Percentiles rank a stretch among this genome's conserved stretches.
phyloP scores from a whole-genome alignment of 345 rosid genomes.

The Cardamine occulta region DNA sequence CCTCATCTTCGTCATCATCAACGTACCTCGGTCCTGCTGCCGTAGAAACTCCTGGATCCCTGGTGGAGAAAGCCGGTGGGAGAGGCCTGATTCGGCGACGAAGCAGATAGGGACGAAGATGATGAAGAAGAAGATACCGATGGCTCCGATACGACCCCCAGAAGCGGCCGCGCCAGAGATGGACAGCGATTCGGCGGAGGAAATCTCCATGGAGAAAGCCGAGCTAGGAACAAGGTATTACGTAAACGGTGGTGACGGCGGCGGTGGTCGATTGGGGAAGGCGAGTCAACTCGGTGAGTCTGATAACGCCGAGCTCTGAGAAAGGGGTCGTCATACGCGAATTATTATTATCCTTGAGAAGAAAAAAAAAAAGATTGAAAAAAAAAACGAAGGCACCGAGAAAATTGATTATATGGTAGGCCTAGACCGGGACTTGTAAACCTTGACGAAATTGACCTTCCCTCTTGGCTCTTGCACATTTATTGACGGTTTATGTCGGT shows the following conservation, averaged over 20 bases:
- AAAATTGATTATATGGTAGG: constrained; percentile 10
- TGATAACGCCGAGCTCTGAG: constrained; percentile 32
- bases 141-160: constrained; percentile 39
- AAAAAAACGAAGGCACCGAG: constrained; percentile 17
- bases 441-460: constrained; percentile 21
- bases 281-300: constrained; percentile 46
- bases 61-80: constrained; percentile 34
- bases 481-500: constrained; percentile 41
- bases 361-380: background rate
- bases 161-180: constrained; percentile 38
- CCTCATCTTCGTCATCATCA: constrained; percentile 91
- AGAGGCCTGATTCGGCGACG: constrained; percentile 39
- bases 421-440: constrained; percentile 20
- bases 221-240: background rate
- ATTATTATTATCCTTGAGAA: constrained; percentile 24
- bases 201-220: constrained; percentile 50
- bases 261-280: constrained; percentile 8
- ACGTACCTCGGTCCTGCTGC: constrained; percentile 37
- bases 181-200: constrained; percentile 43
- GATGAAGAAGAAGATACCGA: constrained; percentile 30
- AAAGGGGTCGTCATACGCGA: constrained; percentile 27
- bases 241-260: constrained; percentile 11
- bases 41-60: constrained; percentile 32
- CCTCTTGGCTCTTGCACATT: constrained; percentile 20
- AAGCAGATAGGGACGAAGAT: constrained; percentile 42